Percentiles rank a stretch among this genome's conserved stretches.
Evolutionary conservation across 306 rosid genomes (phyloP).

Genomic region (Prunus kanzakura): DNA sequence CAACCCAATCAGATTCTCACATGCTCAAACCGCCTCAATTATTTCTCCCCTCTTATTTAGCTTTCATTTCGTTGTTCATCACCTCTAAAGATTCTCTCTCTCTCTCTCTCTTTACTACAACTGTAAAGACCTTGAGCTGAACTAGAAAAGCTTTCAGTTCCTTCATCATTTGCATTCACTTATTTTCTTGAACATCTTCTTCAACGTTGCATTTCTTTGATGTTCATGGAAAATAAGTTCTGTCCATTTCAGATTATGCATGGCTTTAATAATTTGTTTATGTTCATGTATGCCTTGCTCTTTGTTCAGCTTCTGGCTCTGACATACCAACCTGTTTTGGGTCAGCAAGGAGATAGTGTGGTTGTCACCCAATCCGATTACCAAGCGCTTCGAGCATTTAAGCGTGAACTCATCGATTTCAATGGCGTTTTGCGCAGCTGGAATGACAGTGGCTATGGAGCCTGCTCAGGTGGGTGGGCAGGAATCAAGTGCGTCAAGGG

Average conservation of each 20-base stretch:
- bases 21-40: conserved; percentile 21
- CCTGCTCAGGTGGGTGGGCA: conserved; percentile 86
- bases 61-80: conserved; percentile 13
- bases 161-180: background rate
- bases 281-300: conserved; percentile 20
- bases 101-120: too few species aligned
- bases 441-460: conserved; percentile 74
- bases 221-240: conserved; percentile 52
- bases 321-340: conserved; percentile 34
- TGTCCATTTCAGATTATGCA: conserved; percentile 23
- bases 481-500: conserved; percentile 93
- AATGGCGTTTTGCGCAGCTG: conserved; percentile 73
- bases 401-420: conserved; percentile 53
- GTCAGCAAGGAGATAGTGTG: conserved; percentile 57
- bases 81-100: too few species aligned
- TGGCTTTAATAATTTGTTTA: background rate
- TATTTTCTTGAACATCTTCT: background rate
- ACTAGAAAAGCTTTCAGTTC: background rate
- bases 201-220: background rate
- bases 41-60: conserved; percentile 9
- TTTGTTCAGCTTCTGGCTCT: conserved; percentile 31
- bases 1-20: conserved; percentile 24
- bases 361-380: conserved; percentile 55
- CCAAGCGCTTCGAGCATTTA: conserved; percentile 65
- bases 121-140: background rate